Conservation (phyloP, 768 basidiomycete genomes). For the Pleurotus giganteus region DNA sequence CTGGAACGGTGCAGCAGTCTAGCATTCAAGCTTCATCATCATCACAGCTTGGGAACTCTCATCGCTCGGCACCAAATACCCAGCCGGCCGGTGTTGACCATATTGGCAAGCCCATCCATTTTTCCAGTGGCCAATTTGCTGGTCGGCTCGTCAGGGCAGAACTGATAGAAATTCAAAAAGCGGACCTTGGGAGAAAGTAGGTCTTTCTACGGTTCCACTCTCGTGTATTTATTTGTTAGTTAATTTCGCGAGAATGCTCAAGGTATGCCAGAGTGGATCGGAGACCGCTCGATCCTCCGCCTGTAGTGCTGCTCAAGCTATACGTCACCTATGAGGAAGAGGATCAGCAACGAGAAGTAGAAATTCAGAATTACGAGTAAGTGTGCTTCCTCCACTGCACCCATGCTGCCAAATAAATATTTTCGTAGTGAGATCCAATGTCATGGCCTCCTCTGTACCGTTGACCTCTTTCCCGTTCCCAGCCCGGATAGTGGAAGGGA, state of each 20-base stretch:
- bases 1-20: background rate
- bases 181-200: constrained; percentile 68
- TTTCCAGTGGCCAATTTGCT: constrained; percentile 57
- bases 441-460: constrained; percentile 73
- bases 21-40: background rate
- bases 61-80: background rate
- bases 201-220: constrained; percentile 17
- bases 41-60: background rate
- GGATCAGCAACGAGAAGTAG: constrained; percentile 38
- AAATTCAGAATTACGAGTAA: constrained; percentile 48
- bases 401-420: constrained; percentile 6
- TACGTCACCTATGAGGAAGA: constrained; percentile 45
- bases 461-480: constrained; percentile 71
- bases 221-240: constrained; percentile 3
- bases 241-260: constrained; percentile 2
- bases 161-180: constrained; percentile 60
- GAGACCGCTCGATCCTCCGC: constrained; percentile 65
- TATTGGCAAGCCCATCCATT: constrained; percentile 54
- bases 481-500: constrained; percentile 13
- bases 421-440: constrained; percentile 52
- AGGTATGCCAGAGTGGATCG: constrained; percentile 64
- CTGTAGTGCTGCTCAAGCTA: constrained; percentile 53
- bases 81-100: constrained; percentile 17
- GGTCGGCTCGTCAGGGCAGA: constrained; percentile 56
- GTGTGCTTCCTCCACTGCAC: constrained; percentile 14